phyloP scores from a whole-genome alignment of 2,329 filamentous ascomycete species.

The Paecilomyces fulvus region DNA sequence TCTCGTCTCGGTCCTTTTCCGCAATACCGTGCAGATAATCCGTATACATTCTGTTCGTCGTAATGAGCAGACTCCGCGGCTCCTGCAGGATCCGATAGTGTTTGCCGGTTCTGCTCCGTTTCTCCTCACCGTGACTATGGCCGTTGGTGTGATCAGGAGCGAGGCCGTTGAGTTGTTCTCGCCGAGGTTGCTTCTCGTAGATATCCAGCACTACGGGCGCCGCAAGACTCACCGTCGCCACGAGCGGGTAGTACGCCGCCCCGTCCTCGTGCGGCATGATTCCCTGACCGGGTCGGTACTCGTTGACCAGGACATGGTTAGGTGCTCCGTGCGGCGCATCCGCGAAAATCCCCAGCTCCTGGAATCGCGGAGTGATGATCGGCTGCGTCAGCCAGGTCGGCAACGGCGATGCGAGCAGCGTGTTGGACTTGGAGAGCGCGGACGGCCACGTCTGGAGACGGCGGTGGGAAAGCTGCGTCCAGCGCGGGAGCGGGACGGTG shows the following conservation, averaged over 20 bases:
- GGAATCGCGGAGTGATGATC: constrained; percentile 50
- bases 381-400: constrained; percentile 68
- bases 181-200: constrained; percentile 47
- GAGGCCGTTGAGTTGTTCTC: constrained; percentile 29
- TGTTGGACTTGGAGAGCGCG: constrained; percentile 64
- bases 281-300: constrained; percentile 79
- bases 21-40: constrained; percentile 54
- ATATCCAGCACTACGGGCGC: constrained; percentile 70
- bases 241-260: constrained; percentile 73
- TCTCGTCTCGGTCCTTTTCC: constrained; percentile 51
- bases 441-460: constrained; percentile 88
- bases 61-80: constrained; percentile 61
- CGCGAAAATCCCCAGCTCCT: constrained; percentile 43
- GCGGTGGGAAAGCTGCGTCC: constrained; percentile 81
- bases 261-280: constrained; percentile 98
- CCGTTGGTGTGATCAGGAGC: constrained; percentile 38
- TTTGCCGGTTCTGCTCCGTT: constrained; percentile 16
- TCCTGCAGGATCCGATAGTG: constrained; percentile 68
- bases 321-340: constrained; percentile 65
- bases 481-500: constrained; percentile 63
- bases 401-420: constrained; percentile 61
- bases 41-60: constrained; percentile 45
- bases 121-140: constrained; percentile 3
- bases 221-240: constrained; percentile 84
- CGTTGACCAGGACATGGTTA: constrained; percentile 91